A percentile compares a stretch with the other conserved stretches of the same genome.
Conservation (phyloP, 2,329 filamentous ascomycete genomes). For the Aureobasidium sp. region DNA sequence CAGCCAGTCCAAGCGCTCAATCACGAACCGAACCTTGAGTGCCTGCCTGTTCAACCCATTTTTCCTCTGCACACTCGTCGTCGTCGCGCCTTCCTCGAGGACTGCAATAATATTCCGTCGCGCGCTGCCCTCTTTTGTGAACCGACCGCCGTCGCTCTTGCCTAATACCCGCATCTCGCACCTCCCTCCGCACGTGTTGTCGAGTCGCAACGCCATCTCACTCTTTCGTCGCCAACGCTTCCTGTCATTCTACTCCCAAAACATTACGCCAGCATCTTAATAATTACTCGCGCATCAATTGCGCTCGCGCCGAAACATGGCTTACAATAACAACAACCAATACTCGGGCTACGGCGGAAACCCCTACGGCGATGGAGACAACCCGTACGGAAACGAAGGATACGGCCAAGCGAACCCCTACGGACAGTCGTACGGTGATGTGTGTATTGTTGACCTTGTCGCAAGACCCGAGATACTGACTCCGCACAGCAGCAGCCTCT, state of each 20-base stretch:
- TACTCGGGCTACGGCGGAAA: constrained; percentile 52
- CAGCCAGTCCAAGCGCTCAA: not conserved
- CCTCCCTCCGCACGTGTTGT: not conserved
- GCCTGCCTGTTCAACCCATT: not conserved
- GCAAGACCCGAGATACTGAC: not conserved
- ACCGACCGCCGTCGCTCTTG: constrained; percentile 6
- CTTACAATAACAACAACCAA: constrained; percentile 39
- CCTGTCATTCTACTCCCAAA: not conserved
- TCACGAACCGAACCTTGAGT: constrained; percentile 10
- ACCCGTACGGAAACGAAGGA: constrained; percentile 43
- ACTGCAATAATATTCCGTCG: not conserved
- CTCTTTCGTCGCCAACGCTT: not conserved
- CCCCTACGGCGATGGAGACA: constrained; percentile 53
- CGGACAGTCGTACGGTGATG: constrained; percentile 4
- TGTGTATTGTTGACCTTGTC: not conserved
- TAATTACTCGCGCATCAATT: constrained; percentile 11
- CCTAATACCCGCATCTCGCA: not conserved
- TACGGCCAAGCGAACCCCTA: constrained; percentile 27
- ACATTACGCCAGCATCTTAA: constrained; percentile 7
- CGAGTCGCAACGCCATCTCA: constrained; percentile 3
- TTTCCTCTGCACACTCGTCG: constrained; percentile 1
- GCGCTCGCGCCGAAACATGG: constrained; percentile 37
- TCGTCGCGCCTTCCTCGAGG: constrained; percentile 5
- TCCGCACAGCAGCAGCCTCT: constrained; percentile 5
- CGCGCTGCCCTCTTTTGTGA: constrained; percentile 4